Evolutionary conservation across 495 filamentous ascomycete species (phyloP).

Genomic region (Aspergillus mulundensis): DNA sequence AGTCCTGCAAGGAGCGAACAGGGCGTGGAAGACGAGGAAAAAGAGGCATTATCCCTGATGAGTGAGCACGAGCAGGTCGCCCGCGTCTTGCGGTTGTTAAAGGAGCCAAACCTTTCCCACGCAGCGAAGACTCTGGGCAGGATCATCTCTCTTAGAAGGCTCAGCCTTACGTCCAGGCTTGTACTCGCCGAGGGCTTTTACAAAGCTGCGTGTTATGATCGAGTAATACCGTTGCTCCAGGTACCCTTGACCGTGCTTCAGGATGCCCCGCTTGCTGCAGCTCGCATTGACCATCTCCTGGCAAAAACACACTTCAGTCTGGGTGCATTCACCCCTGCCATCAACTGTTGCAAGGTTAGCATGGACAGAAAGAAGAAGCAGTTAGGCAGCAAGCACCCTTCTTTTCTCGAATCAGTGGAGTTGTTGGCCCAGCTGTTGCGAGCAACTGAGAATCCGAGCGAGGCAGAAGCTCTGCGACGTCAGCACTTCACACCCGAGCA

Average conservation of each 20-base stretch:
- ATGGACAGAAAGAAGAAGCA: not conserved
- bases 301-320: not conserved
- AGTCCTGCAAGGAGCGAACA: too few relatives aligned
- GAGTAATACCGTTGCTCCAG: not conserved
- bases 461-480: not conserved
- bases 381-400: not conserved
- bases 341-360: not conserved
- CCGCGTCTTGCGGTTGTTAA: not conserved
- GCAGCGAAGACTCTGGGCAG: not conserved
- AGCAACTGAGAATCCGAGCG: not conserved
- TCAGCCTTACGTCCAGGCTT: conserved; percentile 28
- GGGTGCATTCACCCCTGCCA: not conserved
- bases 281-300: not conserved
- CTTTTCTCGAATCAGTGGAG: not conserved
- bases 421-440: not conserved
- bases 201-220: not conserved
- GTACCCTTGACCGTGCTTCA: not conserved
- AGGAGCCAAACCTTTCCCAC: not conserved
- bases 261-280: not conserved
- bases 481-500: not conserved
- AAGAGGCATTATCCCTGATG: not conserved
- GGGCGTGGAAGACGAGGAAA: too few relatives aligned
- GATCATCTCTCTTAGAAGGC: not conserved
- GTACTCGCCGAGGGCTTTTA: not conserved
- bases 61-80: not conserved